A percentile compares a stretch with the other conserved stretches of the same genome.
Evolutionary conservation across 495 filamentous ascomycete species (phyloP).

Genomic region (Aspergillus saccharolyticus): DNA sequence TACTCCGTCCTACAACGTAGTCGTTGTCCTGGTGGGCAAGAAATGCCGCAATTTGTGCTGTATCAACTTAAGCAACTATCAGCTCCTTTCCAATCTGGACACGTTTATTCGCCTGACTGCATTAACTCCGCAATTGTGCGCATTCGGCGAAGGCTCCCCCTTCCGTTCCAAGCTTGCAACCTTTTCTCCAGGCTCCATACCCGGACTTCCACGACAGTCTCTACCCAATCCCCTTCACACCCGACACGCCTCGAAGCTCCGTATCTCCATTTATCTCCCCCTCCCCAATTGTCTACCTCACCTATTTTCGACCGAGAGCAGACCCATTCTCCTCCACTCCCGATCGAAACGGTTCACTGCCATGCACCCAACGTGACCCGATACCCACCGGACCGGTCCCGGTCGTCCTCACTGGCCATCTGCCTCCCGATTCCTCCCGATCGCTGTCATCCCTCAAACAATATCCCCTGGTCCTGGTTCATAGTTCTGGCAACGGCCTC

Average conservation of each 20-base stretch:
- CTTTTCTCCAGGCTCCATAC: slow-evolving; percentile 14
- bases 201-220: slow-evolving; percentile 1
- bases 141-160: slow-evolving; percentile 18
- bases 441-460: slow-evolving; percentile 25
- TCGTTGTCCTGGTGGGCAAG: slow-evolving; percentile 15
- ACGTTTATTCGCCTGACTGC: slow-evolving; percentile 11
- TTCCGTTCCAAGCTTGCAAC: slow-evolving; percentile 2
- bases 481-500: slow-evolving; percentile 26
- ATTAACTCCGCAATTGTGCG: slow-evolving; percentile 24
- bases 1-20: slow-evolving; percentile 22
- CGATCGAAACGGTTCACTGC: slow-evolving; percentile 37
- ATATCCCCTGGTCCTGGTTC: slow-evolving; percentile 25
- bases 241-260: slow-evolving; percentile 32
- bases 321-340: neutral
- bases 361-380: slow-evolving; percentile 28
- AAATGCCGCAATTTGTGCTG: slow-evolving; percentile 18
- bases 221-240: slow-evolving; percentile 18
- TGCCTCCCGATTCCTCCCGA: slow-evolving; percentile 41
- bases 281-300: too few relatives aligned
- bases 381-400: slow-evolving; percentile 31
- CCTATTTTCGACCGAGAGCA: slow-evolving; percentile 10
- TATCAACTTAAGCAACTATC: neutral
- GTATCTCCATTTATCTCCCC: slow-evolving; percentile 24
- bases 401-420: slow-evolving; percentile 27
- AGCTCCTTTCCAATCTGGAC: slow-evolving; percentile 1